Evolutionary conservation across 768 basidiomycete species (phyloP), one percentile per base, ranked within the genome.

Genomic region (Saitozyma podzolica): DNA sequence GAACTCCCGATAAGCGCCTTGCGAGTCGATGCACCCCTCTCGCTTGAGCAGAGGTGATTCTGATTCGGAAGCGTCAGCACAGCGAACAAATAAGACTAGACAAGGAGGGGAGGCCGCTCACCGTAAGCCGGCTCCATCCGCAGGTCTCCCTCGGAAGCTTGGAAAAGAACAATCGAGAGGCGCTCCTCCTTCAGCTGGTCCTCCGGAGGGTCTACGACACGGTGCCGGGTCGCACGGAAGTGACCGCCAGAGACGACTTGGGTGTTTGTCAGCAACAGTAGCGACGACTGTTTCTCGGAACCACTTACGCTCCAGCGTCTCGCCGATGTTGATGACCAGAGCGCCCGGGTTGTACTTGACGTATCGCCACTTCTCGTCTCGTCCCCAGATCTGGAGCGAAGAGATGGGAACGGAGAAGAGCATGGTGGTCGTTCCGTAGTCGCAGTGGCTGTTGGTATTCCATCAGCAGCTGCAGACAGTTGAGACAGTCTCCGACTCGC

Each of bases 1-100:
- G 65, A 73, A 75, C 63, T 75, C 74, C 17, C 63, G 64, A 64
- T 70, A 75, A 8, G 70, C 67, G 56, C 71, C 71, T 58, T 73
- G 67, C 20, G 68, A 66, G 17, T 73, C 69, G 51, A 73, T 63
- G 58, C 67, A 71, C 9, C 70, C 67, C 29, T 66, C 72, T 42
- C 68, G 61, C 43, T 71, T 57, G 42, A 58, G 11, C 19, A 58
- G 43, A 6, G 56, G 56, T 29, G 29, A 29, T 29, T 29, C 29
- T 29, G 29, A 29, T 29, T 29, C 14, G 47, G 6, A 19, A 6
- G 2, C 47, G 14, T 19, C 14, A 48, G 47, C 47, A 29, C 29
- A 29, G 29, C 29, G 5, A 2, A 2, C 2, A 29, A 29, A 2
- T 5, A 29, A 2, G 29, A 29, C 29, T 2, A 29, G 29, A 5